These are phyloP conservation scores for Peronosclerospora sorghi DNA, from an alignment of 352 stramenopile species.

Conservation along the genomic window DNA sequence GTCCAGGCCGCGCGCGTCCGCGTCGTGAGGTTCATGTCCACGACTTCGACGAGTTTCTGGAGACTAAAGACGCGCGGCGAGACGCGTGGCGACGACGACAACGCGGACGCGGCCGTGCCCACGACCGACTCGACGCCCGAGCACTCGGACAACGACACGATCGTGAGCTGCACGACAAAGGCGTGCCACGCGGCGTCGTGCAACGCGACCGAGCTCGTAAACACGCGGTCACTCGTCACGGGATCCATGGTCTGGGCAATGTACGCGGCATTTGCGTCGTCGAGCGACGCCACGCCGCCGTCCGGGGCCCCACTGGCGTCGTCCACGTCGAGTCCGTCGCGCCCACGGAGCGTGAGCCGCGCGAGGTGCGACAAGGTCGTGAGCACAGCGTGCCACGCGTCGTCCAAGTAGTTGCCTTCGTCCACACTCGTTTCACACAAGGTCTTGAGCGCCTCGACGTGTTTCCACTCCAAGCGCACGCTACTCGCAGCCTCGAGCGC, in stretches of 20 bases:
- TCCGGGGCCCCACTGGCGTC: too few species aligned
- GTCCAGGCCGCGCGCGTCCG: constrained; percentile 94
- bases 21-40: constrained; percentile 98
- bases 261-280: constrained; percentile 76
- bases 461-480: constrained; percentile 90
- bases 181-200: constrained; percentile 70
- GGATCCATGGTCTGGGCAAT: too few species aligned
- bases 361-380: constrained; percentile 91
- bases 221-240: constrained; percentile 85
- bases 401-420: too few species aligned
- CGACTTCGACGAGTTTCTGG: constrained; percentile 98
- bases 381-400: too few species aligned
- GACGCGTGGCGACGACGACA: constrained; percentile 32
- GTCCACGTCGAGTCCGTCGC: too few species aligned
- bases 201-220: constrained; percentile 79
- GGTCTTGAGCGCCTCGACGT: constrained; percentile 93
- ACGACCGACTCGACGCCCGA: constrained; percentile 31
- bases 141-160: constrained; percentile 87
- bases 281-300: constrained; percentile 50
- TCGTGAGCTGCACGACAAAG: constrained; percentile 86
- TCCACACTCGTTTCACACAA: too few species aligned
- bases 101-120: too few species aligned
- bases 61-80: constrained; percentile 95
- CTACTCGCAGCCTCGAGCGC: constrained; percentile 86
- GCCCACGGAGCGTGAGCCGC: too few species aligned